Percentiles rank a stretch among this genome's conserved stretches.
Conservation (phyloP, 176 grass and related monocot species). For the Carex littledalei region DNA sequence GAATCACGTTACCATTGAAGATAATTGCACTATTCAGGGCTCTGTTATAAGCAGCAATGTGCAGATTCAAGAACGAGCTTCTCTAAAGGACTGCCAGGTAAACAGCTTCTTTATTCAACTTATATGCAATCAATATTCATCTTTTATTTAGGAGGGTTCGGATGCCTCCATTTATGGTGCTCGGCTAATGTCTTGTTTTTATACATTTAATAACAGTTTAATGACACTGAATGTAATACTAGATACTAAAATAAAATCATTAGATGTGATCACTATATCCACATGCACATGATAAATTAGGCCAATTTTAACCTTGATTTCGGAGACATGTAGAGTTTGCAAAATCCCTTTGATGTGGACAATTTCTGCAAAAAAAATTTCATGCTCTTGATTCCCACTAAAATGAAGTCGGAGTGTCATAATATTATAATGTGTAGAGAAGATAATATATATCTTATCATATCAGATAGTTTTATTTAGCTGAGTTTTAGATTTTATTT, state of each 20-base stretch:
- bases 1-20: conserved; percentile 94
- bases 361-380: not conserved
- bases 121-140: not conserved
- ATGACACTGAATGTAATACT: not conserved
- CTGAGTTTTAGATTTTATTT: not conserved
- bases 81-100: conserved; percentile 97
- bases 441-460: not conserved
- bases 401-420: not conserved
- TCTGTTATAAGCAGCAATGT: conserved; percentile 92
- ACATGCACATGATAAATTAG: not conserved
- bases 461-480: not conserved
- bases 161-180: conserved; percentile 1
- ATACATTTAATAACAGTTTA: not conserved
- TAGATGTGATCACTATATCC: not conserved
- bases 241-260: not conserved
- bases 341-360: not conserved
- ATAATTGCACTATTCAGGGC: conserved; percentile 88
- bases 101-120: not conserved
- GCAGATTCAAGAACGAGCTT: conserved; percentile 88
- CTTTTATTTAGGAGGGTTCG: not conserved
- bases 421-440: not conserved
- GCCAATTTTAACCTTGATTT: not conserved
- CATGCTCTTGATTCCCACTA: not conserved
- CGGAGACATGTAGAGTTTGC: not conserved
- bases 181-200: not conserved